phyloP scores from a whole-genome alignment of 495 filamentous ascomycete genomes.

The Annulohypoxylon stygium region DNA sequence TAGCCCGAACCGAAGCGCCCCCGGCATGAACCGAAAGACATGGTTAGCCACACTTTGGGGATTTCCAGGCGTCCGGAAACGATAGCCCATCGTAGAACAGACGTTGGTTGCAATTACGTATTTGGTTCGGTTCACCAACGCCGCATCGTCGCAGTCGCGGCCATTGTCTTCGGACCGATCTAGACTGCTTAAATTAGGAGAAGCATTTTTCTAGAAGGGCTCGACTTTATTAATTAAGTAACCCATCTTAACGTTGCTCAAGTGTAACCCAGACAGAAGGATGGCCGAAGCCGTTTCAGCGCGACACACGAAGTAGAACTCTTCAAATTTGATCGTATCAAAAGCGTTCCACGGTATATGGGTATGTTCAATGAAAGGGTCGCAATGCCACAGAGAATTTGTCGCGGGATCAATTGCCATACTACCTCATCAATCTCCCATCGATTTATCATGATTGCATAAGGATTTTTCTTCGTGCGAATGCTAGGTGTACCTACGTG shows the following conservation, averaged over 20 bases:
- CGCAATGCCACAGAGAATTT: slow-evolving; percentile 2
- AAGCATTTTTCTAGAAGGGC: slow-evolving; percentile 35
- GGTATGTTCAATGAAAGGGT: neutral
- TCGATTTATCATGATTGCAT: neutral
- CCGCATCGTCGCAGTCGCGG: slow-evolving; percentile 18
- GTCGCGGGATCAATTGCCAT: slow-evolving; percentile 21
- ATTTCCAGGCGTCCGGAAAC: slow-evolving; percentile 31
- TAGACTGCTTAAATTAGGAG: slow-evolving; percentile 26
- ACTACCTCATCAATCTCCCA: slow-evolving; percentile 7
- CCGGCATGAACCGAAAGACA: slow-evolving; percentile 39
- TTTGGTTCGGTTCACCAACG: slow-evolving; percentile 12
- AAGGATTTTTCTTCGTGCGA: neutral
- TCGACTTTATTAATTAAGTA: slow-evolving; percentile 34
- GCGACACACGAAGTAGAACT: slow-evolving; percentile 12
- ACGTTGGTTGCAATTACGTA: slow-evolving; percentile 28
- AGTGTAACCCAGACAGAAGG: neutral
- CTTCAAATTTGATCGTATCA: slow-evolving; percentile 16
- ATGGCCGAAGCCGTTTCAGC: slow-evolving; percentile 22
- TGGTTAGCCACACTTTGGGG: slow-evolving; percentile 9
- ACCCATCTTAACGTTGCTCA: slow-evolving; percentile 5
- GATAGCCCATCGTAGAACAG: slow-evolving; percentile 2
- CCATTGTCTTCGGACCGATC: slow-evolving; percentile 24
- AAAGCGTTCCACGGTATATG: slow-evolving; percentile 2
- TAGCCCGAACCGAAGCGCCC: slow-evolving; percentile 1
- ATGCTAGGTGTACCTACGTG: neutral